These are phyloP conservation scores for Cinchona pubescens DNA, from an alignment of 257 asterid genomes.

Conservation along the genomic window DNA sequence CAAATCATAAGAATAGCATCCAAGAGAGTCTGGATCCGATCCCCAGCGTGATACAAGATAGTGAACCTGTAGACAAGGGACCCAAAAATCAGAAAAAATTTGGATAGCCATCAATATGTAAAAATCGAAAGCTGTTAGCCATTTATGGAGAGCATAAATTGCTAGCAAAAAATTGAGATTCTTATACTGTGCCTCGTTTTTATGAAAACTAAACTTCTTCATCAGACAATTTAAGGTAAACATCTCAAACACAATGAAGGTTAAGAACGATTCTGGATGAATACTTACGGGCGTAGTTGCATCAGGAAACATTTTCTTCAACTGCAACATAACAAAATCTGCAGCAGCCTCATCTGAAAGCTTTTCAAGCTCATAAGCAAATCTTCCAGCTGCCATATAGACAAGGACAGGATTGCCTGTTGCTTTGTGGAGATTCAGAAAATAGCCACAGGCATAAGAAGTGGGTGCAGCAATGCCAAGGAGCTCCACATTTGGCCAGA, in stretches of 20 bases:
- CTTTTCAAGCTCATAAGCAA: conserved; percentile 87
- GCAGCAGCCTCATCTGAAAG: conserved; percentile 75
- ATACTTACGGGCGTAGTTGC: conserved; percentile 80
- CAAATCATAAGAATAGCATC: conserved; percentile 87
- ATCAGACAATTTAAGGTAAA: neutral
- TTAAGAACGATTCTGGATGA: neutral
- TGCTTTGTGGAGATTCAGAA: conserved; percentile 95
- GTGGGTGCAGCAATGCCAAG: conserved; percentile 82
- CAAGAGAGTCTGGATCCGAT: conserved; percentile 73
- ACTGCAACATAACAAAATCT: conserved; percentile 70
- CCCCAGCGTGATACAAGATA: conserved; percentile 92
- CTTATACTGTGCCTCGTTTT: neutral
- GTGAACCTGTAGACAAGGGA: conserved; percentile 48
- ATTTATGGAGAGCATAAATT: neutral
- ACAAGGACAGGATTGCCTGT: conserved; percentile 89
- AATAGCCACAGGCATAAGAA: conserved; percentile 87
- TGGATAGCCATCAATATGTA: neutral
- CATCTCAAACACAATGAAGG: neutral
- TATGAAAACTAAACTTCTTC: neutral
- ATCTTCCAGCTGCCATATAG: conserved; percentile 96
- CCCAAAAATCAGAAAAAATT: neutral
- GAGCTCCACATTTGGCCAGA: conserved; percentile 95
- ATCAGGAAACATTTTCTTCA: conserved; percentile 80
- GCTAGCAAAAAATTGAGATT: neutral
- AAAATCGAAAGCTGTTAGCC: neutral